Evolutionary conservation across 192 early-diverging fungal genomes (phyloP).

Genomic region (Coemansia sp.): DNA sequence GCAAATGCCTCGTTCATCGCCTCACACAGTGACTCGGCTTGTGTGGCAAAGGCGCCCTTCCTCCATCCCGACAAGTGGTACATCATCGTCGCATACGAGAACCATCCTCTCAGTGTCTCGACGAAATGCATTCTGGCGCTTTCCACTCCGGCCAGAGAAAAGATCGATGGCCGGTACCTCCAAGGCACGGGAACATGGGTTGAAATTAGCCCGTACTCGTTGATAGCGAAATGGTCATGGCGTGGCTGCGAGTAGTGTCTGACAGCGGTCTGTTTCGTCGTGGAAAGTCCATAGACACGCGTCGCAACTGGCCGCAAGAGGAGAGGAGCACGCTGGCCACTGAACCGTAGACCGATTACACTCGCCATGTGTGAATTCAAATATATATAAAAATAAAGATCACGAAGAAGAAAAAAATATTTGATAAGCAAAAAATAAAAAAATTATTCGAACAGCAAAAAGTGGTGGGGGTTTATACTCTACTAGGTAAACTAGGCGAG

Average conservation of each 20-base stretch:
- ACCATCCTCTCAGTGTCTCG: constrained; percentile 12
- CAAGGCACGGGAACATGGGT: constrained; percentile 17
- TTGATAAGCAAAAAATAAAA: background rate
- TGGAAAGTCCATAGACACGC: background rate
- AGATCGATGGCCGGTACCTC: constrained; percentile 16
- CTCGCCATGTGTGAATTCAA: constrained; percentile 27
- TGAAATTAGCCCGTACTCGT: constrained; percentile 40
- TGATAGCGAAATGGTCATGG: constrained; percentile 28
- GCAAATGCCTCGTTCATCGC: constrained; percentile 74
- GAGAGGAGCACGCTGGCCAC: constrained; percentile 11
- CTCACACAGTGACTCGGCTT: constrained; percentile 65
- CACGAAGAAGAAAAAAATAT: background rate
- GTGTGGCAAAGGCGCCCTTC: constrained; percentile 57
- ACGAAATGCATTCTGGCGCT: background rate
- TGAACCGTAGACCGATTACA: constrained; percentile 15
- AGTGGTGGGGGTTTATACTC: background rate
- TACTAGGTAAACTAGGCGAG: background rate
- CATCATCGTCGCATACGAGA: constrained; percentile 24
- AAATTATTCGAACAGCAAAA: background rate
- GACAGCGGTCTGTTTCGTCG: background rate
- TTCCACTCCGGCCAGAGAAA: constrained; percentile 14
- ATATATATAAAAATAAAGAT: background rate
- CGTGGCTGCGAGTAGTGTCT: constrained; percentile 26
- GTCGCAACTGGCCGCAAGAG: constrained; percentile 11
- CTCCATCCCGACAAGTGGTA: constrained; percentile 52